A percentile compares a stretch with the other conserved stretches of the same genome.
phyloP scores from a whole-genome alignment of 192 early-diverging fungal species.

The Coemansia sp. region DNA sequence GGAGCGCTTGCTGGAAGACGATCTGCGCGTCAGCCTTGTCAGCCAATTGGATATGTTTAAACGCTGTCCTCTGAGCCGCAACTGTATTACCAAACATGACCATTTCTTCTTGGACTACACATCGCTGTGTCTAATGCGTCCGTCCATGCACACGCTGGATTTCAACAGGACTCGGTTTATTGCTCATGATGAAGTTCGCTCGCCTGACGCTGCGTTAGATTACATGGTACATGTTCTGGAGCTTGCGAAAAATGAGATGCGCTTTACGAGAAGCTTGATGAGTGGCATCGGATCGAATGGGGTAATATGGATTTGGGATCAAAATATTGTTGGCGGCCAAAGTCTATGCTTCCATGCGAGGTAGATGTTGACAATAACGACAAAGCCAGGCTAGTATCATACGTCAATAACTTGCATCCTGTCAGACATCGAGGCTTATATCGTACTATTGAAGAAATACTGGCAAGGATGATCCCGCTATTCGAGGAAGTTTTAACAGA shows the following conservation, averaged over 20 bases:
- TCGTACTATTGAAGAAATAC: background rate
- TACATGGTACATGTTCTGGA: background rate
- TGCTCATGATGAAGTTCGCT: background rate
- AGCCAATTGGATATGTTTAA: background rate
- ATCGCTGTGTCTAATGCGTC: background rate
- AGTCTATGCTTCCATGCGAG: background rate
- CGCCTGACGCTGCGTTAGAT: background rate
- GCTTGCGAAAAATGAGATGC: background rate
- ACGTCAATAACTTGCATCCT: background rate
- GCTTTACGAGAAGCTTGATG: background rate
- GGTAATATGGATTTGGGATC: background rate
- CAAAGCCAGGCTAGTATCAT: background rate
- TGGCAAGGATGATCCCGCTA: background rate
- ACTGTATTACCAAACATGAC: background rate
- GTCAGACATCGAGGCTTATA: background rate
- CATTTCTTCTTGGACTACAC: background rate
- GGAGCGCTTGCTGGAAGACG: background rate
- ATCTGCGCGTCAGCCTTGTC: background rate
- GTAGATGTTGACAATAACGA: background rate
- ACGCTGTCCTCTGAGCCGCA: background rate
- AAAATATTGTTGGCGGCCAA: background rate
- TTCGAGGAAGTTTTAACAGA: background rate
- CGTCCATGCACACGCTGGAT: background rate
- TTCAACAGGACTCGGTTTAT: background rate
- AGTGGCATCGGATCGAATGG: background rate